Percentiles rank a stretch among this genome's conserved stretches.
phyloP scores from a whole-genome alignment of 352 stramenopile species.

The Pythium dissotocum region DNA sequence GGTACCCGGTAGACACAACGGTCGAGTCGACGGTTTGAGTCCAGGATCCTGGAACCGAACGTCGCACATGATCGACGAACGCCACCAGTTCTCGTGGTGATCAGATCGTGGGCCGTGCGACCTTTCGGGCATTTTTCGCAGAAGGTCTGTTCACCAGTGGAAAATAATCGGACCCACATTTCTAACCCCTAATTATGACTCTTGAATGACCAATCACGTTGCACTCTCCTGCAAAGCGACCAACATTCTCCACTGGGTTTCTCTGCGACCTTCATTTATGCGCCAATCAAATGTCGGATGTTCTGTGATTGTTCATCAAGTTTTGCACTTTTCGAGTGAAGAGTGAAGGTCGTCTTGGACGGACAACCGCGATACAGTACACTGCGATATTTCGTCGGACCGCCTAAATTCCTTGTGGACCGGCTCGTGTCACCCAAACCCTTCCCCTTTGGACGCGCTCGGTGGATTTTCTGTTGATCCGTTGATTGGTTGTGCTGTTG shows the following conservation, averaged over 20 bases:
- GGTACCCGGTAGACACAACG: background rate
- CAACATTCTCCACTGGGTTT: background rate
- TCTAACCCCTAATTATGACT: background rate
- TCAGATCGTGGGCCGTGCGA: background rate
- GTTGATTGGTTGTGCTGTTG: background rate
- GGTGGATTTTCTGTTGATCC: constrained; percentile 2
- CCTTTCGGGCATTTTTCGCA: constrained; percentile 3
- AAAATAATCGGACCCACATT: background rate
- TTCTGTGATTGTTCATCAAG: background rate
- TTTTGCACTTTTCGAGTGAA: background rate
- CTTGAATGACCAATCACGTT: background rate
- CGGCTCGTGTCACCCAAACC: background rate
- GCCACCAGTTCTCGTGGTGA: background rate
- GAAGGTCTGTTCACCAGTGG: background rate
- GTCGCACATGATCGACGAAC: background rate
- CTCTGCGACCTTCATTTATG: background rate
- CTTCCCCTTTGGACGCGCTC: background rate
- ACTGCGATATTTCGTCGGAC: background rate
- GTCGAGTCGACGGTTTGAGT: background rate
- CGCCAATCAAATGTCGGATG: background rate
- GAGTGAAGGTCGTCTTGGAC: background rate
- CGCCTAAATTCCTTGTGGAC: background rate
- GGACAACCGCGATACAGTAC: background rate
- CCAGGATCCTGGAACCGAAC: background rate
- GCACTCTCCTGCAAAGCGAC: background rate